Conservation (phyloP, 2,329 filamentous ascomycete species). For the Fusarium mangiferae region DNA sequence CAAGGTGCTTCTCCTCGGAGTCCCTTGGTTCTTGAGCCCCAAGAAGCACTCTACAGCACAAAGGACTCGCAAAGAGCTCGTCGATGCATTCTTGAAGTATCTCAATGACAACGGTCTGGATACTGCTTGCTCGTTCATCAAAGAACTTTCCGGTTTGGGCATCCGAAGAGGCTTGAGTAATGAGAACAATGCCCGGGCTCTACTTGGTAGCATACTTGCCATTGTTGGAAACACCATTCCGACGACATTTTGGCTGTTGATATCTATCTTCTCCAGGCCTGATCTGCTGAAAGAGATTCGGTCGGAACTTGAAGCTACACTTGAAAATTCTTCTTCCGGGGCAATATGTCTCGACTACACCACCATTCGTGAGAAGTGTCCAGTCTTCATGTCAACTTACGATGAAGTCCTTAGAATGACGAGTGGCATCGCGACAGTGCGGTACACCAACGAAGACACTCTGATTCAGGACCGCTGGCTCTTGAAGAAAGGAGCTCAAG, state of each 20-base stretch:
- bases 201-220: slow-evolving; percentile 29
- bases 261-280: slow-evolving; percentile 21
- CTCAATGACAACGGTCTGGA: slow-evolving; percentile 7
- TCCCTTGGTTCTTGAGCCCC: slow-evolving; percentile 34
- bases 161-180: slow-evolving; percentile 30
- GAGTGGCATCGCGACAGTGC: slow-evolving; percentile 32
- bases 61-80: slow-evolving; percentile 19
- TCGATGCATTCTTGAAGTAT: slow-evolving; percentile 24
- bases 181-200: slow-evolving; percentile 36
- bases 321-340: background rate
- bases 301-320: slow-evolving; percentile 11
- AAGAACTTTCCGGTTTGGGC: slow-evolving; percentile 17
- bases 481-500: slow-evolving; percentile 34
- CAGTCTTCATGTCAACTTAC: slow-evolving; percentile 30
- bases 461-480: slow-evolving; percentile 22
- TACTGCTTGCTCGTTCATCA: slow-evolving; percentile 31
- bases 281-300: slow-evolving; percentile 9
- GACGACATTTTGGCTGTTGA: slow-evolving; percentile 29
- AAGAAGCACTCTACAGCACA: slow-evolving; percentile 14
- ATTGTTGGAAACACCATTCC: slow-evolving; percentile 37
- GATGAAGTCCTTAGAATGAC: slow-evolving; percentile 35
- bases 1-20: slow-evolving; percentile 22
- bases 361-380: slow-evolving; percentile 22
- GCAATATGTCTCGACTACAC: background rate
- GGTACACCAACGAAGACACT: slow-evolving; percentile 36